These are phyloP conservation scores for Rossbeevera mucosa DNA, from an alignment of 768 basidiomycete species.

Conservation along the genomic window DNA sequence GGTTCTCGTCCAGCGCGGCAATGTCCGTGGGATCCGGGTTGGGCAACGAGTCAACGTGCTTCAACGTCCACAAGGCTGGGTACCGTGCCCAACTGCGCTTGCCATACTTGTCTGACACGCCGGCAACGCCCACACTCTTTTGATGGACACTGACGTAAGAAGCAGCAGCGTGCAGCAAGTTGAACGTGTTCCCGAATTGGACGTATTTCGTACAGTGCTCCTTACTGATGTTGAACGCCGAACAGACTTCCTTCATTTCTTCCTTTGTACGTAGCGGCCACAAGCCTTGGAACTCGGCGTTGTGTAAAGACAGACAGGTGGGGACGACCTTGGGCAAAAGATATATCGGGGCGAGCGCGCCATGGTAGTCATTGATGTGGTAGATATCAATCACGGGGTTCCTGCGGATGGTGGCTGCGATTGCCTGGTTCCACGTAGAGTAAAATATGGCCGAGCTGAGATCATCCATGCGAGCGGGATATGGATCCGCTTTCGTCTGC, in stretches of 20 bases:
- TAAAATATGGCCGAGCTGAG: slow-evolving; percentile 96
- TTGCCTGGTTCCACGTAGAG: slow-evolving; percentile 97
- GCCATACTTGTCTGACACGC: slow-evolving; percentile 97
- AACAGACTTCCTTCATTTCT: slow-evolving; percentile 98
- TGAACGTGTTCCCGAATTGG: slow-evolving; percentile 97
- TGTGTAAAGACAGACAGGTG: slow-evolving; percentile 88
- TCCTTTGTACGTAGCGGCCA: slow-evolving; percentile 97
- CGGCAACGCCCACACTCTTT: slow-evolving; percentile 89
- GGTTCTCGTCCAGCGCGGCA: slow-evolving; percentile 81
- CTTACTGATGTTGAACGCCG: slow-evolving; percentile 96
- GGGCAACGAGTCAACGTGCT: slow-evolving; percentile 91
- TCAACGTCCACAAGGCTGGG: slow-evolving; percentile 92
- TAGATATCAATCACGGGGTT: slow-evolving; percentile 88
- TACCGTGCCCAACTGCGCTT: slow-evolving; percentile 97
- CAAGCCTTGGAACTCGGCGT: slow-evolving; percentile 95
- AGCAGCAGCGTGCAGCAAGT: slow-evolving; percentile 88
- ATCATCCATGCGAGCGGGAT: slow-evolving; percentile 96
- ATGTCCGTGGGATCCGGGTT: slow-evolving; percentile 96
- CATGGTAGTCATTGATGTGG: slow-evolving; percentile 94
- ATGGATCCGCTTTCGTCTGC: slow-evolving; percentile 93
- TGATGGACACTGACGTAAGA: slow-evolving; percentile 91
- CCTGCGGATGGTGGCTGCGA: slow-evolving; percentile 85
- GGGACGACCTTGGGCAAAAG: slow-evolving; percentile 89
- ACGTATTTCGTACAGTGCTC: slow-evolving; percentile 96
- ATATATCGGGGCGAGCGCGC: slow-evolving; percentile 86